A percentile compares a stretch with the other conserved stretches of the same genome.
Conservation (phyloP, 306 rosid genomes). For the Acacia confusa region DNA sequence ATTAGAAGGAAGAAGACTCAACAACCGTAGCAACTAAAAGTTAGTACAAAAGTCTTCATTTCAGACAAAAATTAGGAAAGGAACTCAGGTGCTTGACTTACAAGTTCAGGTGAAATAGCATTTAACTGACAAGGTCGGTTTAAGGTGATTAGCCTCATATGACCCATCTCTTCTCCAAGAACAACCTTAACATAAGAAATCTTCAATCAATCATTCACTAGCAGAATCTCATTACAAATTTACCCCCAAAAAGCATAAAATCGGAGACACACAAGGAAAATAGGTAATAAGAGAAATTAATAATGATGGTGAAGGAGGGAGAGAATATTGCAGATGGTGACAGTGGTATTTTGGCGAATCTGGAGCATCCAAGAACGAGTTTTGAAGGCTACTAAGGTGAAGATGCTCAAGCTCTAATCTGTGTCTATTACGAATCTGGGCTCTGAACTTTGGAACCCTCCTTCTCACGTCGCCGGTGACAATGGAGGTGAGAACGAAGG, state of each 20-base stretch:
- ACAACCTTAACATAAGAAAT: constrained; percentile 58
- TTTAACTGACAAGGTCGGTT: constrained; percentile 80
- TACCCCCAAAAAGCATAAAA: background rate
- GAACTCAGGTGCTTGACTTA: constrained; percentile 15
- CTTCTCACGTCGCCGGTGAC: too few relatives aligned
- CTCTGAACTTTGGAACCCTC: too few relatives aligned
- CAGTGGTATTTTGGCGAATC: too few relatives aligned
- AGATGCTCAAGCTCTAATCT: too few relatives aligned
- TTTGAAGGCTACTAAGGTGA: too few relatives aligned
- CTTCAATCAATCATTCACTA: background rate
- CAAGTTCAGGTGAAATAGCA: constrained; percentile 82
- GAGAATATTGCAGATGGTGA: too few relatives aligned
- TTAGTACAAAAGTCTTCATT: background rate
- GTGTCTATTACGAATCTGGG: too few relatives aligned
- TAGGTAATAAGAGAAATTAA: background rate
- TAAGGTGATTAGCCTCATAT: constrained; percentile 75
- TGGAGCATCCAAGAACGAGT: too few relatives aligned
- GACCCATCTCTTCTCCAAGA: constrained; percentile 72
- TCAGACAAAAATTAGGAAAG: background rate
- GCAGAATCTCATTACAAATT: background rate
- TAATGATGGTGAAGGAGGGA: too few relatives aligned
- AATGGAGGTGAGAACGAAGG: too few relatives aligned
- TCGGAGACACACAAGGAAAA: background rate
- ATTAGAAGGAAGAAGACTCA: background rate
- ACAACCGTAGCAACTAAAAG: background rate